Base-by-base conservation (phyloP, 331 rosid species). In the Dryas integrifolia region DNA sequence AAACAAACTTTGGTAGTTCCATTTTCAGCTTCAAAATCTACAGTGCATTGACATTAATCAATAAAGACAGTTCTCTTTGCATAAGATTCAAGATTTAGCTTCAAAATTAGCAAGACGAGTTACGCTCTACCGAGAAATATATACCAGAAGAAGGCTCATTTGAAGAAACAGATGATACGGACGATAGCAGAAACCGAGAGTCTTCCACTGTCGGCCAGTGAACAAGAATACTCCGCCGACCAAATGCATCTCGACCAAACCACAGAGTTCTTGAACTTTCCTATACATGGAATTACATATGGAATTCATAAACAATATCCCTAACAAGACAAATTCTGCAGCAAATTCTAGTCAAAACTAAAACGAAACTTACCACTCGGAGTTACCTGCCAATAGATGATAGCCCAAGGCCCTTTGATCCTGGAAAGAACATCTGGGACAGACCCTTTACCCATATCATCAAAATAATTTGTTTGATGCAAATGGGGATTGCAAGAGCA, bases 351-450 rank as follows among this genome's bases (percentile, higher is more conserved):
- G 45, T 47, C 30, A 2, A n/a, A 68, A 52, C 59, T 67, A 70
- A 64, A 60, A 0, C 24, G 68, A 82, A 88, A 91, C 98, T 91
- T 88, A 86, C 90, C 98, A 70, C 83, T 76, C 73, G 30, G 46
- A 67, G 92, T 88, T 93, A 91, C 97, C 97, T 94, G 97, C 98
- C 98, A 94, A 80, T 88, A 94, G 80, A 94, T 69, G 75, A 94
- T 49, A 78, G 97, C 87, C 98, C 97, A 94, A 21, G 98, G 98
- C 65, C 97, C 98, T 79, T 87, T 84, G 66, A 94, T 84, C 38
- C 50, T 79, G 64, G 96, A 91, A 71, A 94, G 87, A 80, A 88
- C 77, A 59, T 74, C 82, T 9, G 72, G 78, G 44, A 91, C 50
- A 21, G 89, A 87, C 78, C 55, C 73, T 76, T 79, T 65, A 80